A percentile compares a stretch with the other conserved stretches of the same genome.
phyloP scores from a whole-genome alignment of 2,329 filamentous ascomycete species.

The Botryotinia narcissicola region DNA sequence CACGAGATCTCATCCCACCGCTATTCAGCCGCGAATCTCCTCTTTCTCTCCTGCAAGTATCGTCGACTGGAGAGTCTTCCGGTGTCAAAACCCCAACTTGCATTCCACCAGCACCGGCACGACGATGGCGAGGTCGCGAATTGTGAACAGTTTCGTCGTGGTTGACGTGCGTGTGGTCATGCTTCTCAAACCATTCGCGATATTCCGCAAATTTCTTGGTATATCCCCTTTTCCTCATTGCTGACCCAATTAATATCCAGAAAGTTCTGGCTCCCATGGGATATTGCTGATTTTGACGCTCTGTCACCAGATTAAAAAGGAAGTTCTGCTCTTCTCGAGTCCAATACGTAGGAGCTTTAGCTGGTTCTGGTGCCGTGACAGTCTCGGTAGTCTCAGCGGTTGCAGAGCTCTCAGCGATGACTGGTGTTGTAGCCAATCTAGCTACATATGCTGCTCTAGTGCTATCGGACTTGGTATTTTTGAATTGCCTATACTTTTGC shows the following conservation, averaged over 20 bases:
- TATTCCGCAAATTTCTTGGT: background rate
- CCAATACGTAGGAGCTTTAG: background rate
- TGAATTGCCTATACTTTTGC: background rate
- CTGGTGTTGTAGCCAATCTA: background rate
- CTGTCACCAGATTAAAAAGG: background rate
- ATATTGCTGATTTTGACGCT: accelerated
- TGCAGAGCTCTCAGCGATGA: background rate
- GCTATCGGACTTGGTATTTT: background rate
- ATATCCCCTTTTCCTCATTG: background rate
- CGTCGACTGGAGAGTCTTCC: background rate
- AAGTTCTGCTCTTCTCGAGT: background rate
- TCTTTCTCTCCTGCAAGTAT: background rate
- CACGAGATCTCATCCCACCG: background rate
- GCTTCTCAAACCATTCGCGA: background rate
- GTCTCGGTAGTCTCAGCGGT: background rate
- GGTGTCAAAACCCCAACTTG: background rate
- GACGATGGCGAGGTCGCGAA: background rate
- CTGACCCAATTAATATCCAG: background rate
- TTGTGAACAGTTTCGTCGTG: background rate
- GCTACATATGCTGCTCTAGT: background rate
- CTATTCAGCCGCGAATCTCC: background rate
- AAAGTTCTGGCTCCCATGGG: accelerated
- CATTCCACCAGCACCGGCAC: background rate
- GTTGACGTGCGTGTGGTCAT: background rate
- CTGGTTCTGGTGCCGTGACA: background rate